A percentile compares a stretch with the other conserved stretches of the same genome.
Evolutionary conservation across 805 yeast species (phyloP).

Genomic region (Saccharomycopsis fermentans): DNA sequence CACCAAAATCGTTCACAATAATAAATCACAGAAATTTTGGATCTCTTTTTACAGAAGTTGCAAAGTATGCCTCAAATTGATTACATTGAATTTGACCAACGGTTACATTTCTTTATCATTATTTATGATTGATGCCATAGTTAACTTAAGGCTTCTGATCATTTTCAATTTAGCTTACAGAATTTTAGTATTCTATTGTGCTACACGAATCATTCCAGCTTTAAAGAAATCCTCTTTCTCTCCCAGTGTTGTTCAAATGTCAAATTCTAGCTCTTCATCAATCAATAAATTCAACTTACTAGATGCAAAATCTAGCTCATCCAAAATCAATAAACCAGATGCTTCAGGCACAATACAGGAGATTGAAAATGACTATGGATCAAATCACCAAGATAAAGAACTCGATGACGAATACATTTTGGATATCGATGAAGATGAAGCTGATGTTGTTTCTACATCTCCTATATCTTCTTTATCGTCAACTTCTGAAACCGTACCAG

Average conservation of each 20-base stretch:
- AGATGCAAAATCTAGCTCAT: background rate
- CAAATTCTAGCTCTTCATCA: background rate
- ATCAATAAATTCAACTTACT: constrained; percentile 8
- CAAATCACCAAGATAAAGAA: constrained; percentile 1
- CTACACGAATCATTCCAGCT: constrained; percentile 87
- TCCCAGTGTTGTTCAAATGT: background rate
- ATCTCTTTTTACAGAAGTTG: background rate
- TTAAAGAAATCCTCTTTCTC: constrained; percentile 23
- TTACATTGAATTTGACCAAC: constrained; percentile 18
- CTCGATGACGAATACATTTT: background rate
- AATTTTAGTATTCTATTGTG: constrained; percentile 78
- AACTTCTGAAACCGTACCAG: background rate
- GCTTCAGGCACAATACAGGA: background rate
- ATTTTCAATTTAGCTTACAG: constrained; percentile 75
- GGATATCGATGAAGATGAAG: constrained; percentile 6
- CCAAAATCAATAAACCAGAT: background rate
- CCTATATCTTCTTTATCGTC: background rate
- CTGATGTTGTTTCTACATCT: constrained; percentile 1
- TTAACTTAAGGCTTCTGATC: constrained; percentile 72
- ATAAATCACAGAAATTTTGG: background rate
- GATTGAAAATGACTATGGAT: background rate
- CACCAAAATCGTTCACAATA: background rate
- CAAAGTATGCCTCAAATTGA: constrained; percentile 2
- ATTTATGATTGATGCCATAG: constrained; percentile 38
- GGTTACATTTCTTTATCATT: constrained; percentile 29